A percentile compares a stretch with the other conserved stretches of the same genome.
phyloP scores from a whole-genome alignment of 208 protist genomes.

The Acanthamoeba sp. region DNA sequence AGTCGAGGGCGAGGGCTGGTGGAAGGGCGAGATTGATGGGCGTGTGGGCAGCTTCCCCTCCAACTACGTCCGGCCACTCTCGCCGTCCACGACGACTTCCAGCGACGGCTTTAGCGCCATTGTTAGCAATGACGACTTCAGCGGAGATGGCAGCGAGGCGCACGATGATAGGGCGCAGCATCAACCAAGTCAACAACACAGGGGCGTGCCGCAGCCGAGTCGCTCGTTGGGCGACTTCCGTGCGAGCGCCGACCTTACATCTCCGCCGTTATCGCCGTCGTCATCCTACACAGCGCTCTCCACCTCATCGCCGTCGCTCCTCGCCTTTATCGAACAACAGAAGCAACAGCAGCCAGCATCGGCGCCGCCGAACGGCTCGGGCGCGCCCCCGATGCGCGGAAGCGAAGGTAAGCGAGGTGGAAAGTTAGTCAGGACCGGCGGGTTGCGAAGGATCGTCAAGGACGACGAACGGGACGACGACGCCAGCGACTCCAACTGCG shows the following conservation, averaged over 20 bases:
- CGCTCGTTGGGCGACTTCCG: not conserved
- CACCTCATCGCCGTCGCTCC: not conserved
- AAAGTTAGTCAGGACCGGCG: not conserved
- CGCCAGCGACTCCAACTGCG: not conserved
- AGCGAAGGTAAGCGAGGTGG: not conserved
- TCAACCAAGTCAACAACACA: not conserved
- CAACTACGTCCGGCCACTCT: conserved; percentile 30
- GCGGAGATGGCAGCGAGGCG: not conserved
- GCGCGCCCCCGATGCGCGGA: not conserved
- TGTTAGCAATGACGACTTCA: not conserved
- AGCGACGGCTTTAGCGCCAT: conserved; percentile 5
- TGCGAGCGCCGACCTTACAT: not conserved
- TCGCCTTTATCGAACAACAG: conserved; percentile 8
- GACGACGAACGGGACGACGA: not conserved
- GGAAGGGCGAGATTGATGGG: conserved; percentile 22
- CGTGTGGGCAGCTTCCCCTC: conserved; percentile 7
- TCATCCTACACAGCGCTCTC: not conserved
- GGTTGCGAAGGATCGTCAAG: not conserved
- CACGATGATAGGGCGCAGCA: no score
- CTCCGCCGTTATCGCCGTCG: not conserved
- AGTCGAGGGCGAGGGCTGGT: conserved; percentile 31
- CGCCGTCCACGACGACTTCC: not conserved
- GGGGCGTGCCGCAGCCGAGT: not conserved
- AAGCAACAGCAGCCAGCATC: not conserved
- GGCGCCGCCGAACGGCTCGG: not conserved